Conservation (phyloP, 192 early-diverging fungal genomes). For the Coemansia sp. region DNA sequence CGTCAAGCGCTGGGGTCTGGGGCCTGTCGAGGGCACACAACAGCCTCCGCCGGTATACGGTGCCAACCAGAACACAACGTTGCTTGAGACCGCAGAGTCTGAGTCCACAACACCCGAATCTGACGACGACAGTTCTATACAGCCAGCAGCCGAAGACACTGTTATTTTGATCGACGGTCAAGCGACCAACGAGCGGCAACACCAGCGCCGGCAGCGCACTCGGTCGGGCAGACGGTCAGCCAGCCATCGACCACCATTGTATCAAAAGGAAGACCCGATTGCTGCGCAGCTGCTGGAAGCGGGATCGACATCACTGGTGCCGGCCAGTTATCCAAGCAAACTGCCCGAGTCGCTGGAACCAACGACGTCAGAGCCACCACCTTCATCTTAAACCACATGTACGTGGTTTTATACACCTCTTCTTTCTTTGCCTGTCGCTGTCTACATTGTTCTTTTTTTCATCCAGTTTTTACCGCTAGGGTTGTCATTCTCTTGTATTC, state of each 20-base stretch:
- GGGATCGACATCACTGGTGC: slow-evolving; percentile 43
- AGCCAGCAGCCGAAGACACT: slow-evolving; percentile 13
- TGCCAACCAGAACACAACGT: slow-evolving; percentile 65
- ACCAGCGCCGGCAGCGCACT: slow-evolving; percentile 4
- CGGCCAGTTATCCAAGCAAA: slow-evolving; percentile 38
- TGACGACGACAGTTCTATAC: slow-evolving; percentile 15
- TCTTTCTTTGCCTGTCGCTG: background rate
- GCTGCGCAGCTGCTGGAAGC: slow-evolving; percentile 50
- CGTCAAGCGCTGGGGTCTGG: slow-evolving; percentile 81
- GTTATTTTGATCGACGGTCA: slow-evolving; percentile 24
- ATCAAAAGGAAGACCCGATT: slow-evolving; percentile 51
- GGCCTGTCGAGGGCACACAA: slow-evolving; percentile 66
- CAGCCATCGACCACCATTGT: slow-evolving; percentile 33
- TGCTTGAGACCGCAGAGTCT: slow-evolving; percentile 53
- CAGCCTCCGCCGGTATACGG: slow-evolving; percentile 79
- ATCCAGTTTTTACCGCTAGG: background rate
- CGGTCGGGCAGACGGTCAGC: slow-evolving; percentile 13
- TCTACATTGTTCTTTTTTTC: slow-evolving; percentile 3
- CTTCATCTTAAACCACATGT: background rate
- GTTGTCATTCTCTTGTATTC: no score
- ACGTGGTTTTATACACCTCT: background rate
- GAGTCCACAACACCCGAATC: slow-evolving; percentile 5
- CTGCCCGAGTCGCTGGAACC: slow-evolving; percentile 23
- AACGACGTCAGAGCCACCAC: slow-evolving; percentile 8
- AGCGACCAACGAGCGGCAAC: background rate